Percentiles rank a stretch among this genome's conserved stretches.
Evolutionary conservation across 1,139 yeast species (phyloP).

Genomic region (Kodamaea derodonti): DNA sequence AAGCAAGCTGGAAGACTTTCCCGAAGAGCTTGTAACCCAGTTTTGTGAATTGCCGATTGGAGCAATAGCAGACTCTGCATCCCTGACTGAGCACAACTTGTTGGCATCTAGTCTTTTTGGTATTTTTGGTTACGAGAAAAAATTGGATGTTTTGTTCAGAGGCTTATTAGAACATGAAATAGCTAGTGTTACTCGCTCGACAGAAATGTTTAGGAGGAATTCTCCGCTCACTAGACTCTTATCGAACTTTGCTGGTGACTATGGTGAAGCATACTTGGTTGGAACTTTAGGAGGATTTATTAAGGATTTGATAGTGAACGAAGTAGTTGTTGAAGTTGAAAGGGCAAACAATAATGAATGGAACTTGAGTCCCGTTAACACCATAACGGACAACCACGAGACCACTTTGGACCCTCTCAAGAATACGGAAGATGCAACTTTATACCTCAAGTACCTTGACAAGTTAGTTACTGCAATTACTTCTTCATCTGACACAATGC

Average conservation of each 20-base stretch:
- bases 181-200: slow-evolving; percentile 52
- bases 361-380: neutral
- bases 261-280: slow-evolving; percentile 59
- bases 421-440: slow-evolving; percentile 36
- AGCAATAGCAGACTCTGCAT: slow-evolving; percentile 69
- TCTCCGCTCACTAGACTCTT: slow-evolving; percentile 78
- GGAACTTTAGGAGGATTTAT: slow-evolving; percentile 53
- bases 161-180: slow-evolving; percentile 64
- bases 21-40: slow-evolving; percentile 20
- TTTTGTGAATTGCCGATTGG: slow-evolving; percentile 24
- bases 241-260: slow-evolving; percentile 64
- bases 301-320: slow-evolving; percentile 45
- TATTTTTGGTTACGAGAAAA: slow-evolving; percentile 52
- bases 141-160: slow-evolving; percentile 53
- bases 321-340: slow-evolving; percentile 66
- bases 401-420: slow-evolving; percentile 14
- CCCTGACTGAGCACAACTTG: slow-evolving; percentile 41
- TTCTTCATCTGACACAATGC: slow-evolving; percentile 54
- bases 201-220: slow-evolving; percentile 75
- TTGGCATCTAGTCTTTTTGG: slow-evolving; percentile 68
- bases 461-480: slow-evolving; percentile 61
- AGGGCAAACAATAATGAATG: slow-evolving; percentile 29
- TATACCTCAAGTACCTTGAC: slow-evolving; percentile 56
- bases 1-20: slow-evolving; percentile 21
- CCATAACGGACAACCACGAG: neutral